These are phyloP conservation scores for Gnaphalium uliginosum DNA, from an alignment of 129 eudicot species.

Conservation along the genomic window DNA sequence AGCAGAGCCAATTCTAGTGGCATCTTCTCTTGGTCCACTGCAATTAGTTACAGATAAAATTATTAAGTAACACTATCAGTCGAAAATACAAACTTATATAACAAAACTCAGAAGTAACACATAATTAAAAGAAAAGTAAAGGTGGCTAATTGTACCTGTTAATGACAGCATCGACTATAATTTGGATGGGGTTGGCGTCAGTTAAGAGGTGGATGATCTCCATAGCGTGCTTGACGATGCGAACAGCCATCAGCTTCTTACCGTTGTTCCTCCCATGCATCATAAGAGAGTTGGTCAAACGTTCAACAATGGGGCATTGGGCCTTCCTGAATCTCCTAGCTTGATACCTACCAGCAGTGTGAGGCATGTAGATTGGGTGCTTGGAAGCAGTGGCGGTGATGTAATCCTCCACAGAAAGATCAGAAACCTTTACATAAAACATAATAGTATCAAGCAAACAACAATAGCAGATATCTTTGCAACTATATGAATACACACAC, in stretches of 20 bases:
- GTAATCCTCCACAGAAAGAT: conserved; percentile 76
- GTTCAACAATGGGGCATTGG: conserved; percentile 80
- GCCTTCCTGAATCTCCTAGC: conserved; percentile 82
- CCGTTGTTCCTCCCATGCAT: conserved; percentile 91
- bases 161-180: conserved; percentile 78
- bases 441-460: neutral
- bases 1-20: conserved; percentile 82
- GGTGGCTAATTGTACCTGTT: conserved; percentile 46
- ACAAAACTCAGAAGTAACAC: neutral
- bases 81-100: neutral
- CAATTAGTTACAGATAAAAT: neutral
- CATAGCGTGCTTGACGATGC: conserved; percentile 83
- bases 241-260: conserved; percentile 77
- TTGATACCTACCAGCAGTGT: conserved; percentile 86
- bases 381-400: conserved; percentile 71
- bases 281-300: conserved; percentile 86
- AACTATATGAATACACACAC: neutral
- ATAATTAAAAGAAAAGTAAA: neutral
- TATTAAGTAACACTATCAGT: neutral
- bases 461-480: too few relatives aligned
- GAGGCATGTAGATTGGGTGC: conserved; percentile 76
- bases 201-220: conserved; percentile 79
- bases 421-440: conserved; percentile 42
- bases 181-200: conserved; percentile 74
- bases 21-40: conserved; percentile 91